A percentile compares a stretch with the other conserved stretches of the same genome.
Evolutionary conservation across 441 rosid species (phyloP).

Genomic region (Melastoma candidum): DNA sequence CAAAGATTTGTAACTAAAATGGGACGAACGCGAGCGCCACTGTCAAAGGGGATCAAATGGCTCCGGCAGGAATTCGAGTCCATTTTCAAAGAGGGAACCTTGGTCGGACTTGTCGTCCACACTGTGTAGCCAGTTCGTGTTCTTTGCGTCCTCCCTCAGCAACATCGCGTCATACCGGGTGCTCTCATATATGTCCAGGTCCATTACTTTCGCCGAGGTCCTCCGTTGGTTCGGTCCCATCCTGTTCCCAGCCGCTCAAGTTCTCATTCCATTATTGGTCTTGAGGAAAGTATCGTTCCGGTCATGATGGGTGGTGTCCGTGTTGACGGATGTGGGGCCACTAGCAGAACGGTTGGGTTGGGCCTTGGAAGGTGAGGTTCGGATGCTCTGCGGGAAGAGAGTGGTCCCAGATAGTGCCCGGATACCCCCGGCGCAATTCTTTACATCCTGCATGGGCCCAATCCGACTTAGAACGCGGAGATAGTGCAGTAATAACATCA

Average conservation of each 20-base stretch:
- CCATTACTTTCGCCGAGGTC: conserved; percentile 43
- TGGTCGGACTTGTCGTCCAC: conserved; percentile 68
- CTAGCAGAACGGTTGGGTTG: conserved; percentile 33
- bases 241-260: conserved; percentile 27
- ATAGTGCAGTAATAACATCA: no score
- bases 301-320: conserved; percentile 22
- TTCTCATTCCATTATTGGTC: conserved; percentile 29
- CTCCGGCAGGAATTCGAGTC: conserved; percentile 80
- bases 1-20: no score
- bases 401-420: conserved; percentile 57
- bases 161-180: conserved; percentile 80
- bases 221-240: conserved; percentile 30
- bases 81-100: conserved; percentile 58
- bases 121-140: conserved; percentile 87
- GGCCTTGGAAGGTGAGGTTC: conserved; percentile 41
- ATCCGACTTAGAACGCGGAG: no score
- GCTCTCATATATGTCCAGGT: conserved; percentile 73
- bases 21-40: no score
- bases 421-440: conserved; percentile 48
- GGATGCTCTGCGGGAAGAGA: conserved; percentile 86
- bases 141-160: conserved; percentile 78
- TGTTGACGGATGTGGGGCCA: conserved; percentile 25
- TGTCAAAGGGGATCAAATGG: conserved; percentile 46
- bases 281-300: conserved; percentile 15
- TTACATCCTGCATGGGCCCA: conserved; percentile 43